Percentiles rank a stretch among this genome's conserved stretches.
Conservation (phyloP, 2,329 filamentous ascomycete genomes). For the Ophiocordyceps australis region DNA sequence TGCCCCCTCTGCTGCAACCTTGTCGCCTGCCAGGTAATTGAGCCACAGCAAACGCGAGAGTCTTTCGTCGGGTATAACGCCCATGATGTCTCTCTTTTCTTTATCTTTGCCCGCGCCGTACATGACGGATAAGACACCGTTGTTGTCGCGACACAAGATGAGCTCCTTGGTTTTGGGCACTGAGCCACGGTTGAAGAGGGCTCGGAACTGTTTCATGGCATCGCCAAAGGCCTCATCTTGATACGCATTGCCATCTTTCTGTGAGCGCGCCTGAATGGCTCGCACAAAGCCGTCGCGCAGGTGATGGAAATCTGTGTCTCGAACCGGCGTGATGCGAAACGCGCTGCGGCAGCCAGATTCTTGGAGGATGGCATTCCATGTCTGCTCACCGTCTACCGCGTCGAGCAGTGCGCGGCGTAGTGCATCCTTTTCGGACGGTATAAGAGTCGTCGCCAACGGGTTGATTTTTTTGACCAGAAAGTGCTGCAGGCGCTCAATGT, state of each 20-base stretch:
- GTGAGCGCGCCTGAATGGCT: slow-evolving; percentile 58
- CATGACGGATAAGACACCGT: slow-evolving; percentile 48
- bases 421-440: slow-evolving; percentile 61
- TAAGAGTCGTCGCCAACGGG: slow-evolving; percentile 62
- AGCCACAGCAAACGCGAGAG: slow-evolving; percentile 73
- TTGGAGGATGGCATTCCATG: slow-evolving; percentile 57
- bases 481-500: slow-evolving; percentile 65
- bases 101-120: slow-evolving; percentile 41
- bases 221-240: slow-evolving; percentile 60
- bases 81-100: slow-evolving; percentile 37
- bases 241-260: slow-evolving; percentile 32
- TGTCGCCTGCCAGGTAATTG: slow-evolving; percentile 73
- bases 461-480: slow-evolving; percentile 61
- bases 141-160: slow-evolving; percentile 47
- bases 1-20: slow-evolving; percentile 70
- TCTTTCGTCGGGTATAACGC: slow-evolving; percentile 59
- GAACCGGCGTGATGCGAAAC: slow-evolving; percentile 73
- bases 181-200: slow-evolving; percentile 61
- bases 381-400: slow-evolving; percentile 44
- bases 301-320: slow-evolving; percentile 88
- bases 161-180: slow-evolving; percentile 69
- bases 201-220: slow-evolving; percentile 62
- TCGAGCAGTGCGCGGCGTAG: slow-evolving; percentile 55
- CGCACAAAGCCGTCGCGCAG: slow-evolving; percentile 82
- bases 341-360: slow-evolving; percentile 53